Base-by-base conservation (phyloP, 805 yeast species). In the Zygoascus bituminiphila region DNA sequence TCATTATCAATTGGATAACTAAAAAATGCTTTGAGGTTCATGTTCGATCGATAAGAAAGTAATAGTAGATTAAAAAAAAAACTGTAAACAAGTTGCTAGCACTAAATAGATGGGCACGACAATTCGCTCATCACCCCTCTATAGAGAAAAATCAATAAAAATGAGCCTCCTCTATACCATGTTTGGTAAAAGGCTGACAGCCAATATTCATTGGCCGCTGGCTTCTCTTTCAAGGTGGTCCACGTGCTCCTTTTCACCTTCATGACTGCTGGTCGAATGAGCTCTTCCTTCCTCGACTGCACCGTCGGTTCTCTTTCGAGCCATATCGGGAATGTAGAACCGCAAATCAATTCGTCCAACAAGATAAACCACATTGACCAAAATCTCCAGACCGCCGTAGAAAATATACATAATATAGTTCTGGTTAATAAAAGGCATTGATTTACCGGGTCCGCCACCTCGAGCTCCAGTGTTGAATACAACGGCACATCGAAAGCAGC, bases 261-360 rank as follows among this genome's bases (percentile, higher is more conserved):
- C 29, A 25, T 25, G 15, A 15, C 3, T 3, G 33, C 33, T 29
- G 33, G 15, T 29, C n/a, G n/a, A n/a, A 15, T 29, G 33, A 12
- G 10, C 8, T 29, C 4, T 12, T 15, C 10, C 15, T 4, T 12
- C 33, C n/a, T 29, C 33, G n/a, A 12, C 7, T 12, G 9, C 9
- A 12, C n/a, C 15, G 7, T 15, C 33, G 23, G 42, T 7, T 14
- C 64, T 39, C 59, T 57, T 12, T 71, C 74, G 33, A 50, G 77
- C 66, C 42, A 63, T 65, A 62, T 83, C 89, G 15, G 93, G 91
- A 64, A 85, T 79, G 72, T 84, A 84, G 67, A 84, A 84, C 62
- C 93, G 73, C 58, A 84, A 70, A 62, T 84, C 93, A 45, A 81
- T 78, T 62, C 94, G 74, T 14, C 80, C 78, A 29, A 80, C 57